phyloP scores from a whole-genome alignment of 768 basidiomycete genomes.

The Hydnomerulius pinastri region DNA sequence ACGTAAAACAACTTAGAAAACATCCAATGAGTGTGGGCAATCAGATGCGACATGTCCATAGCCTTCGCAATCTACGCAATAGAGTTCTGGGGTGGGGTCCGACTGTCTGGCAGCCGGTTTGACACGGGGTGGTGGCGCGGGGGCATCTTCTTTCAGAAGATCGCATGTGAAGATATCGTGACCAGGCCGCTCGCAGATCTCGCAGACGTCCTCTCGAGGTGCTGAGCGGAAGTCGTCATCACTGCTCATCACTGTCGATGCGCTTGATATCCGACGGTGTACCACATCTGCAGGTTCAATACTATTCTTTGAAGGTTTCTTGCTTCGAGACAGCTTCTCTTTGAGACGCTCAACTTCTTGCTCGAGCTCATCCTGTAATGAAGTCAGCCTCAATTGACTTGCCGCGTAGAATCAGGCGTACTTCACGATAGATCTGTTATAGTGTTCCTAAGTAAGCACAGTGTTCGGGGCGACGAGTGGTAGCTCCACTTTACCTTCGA shows the following conservation, averaged over 20 bases:
- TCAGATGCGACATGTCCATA: constrained; percentile 73
- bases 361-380: constrained; percentile 76
- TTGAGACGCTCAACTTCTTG: constrained; percentile 78
- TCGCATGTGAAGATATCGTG: constrained; percentile 88
- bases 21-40: constrained; percentile 85
- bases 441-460: constrained; percentile 6
- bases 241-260: constrained; percentile 25
- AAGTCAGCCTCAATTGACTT: constrained; percentile 12
- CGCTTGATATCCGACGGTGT: constrained; percentile 21
- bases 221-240: constrained; percentile 22
- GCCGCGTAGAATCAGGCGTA: constrained; percentile 27
- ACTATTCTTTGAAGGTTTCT: constrained; percentile 56
- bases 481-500: constrained; percentile 66
- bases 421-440: constrained; percentile 80
- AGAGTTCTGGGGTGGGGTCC: constrained; percentile 42
- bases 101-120: constrained; percentile 13
- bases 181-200: constrained; percentile 82
- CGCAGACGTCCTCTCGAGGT: constrained; percentile 60
- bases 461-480: too few species aligned
- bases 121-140: constrained; percentile 24
- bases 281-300: constrained; percentile 38
- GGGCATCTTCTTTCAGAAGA: constrained; percentile 60
- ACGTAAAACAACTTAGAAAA: constrained; percentile 59
- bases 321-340: constrained; percentile 61
- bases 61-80: constrained; percentile 85